These are phyloP conservation scores for Mortierella alpina DNA, from an alignment of 192 early-diverging fungal genomes.

Conservation along the genomic window DNA sequence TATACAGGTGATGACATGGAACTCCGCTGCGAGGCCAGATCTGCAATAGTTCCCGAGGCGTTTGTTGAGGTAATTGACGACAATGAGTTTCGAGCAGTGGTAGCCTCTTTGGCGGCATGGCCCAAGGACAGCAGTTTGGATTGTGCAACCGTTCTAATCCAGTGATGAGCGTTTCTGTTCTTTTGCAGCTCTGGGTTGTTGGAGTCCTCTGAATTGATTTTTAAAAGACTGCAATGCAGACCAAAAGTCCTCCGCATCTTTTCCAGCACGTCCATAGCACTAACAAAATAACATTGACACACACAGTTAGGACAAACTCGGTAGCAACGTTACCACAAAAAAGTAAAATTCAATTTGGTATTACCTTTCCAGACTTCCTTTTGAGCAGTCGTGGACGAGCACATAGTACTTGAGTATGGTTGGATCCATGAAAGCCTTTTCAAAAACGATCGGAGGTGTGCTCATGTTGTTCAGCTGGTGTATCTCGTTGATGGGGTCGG, in stretches of 20 bases:
- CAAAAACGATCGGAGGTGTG: constrained; percentile 65
- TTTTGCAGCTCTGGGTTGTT: constrained; percentile 15
- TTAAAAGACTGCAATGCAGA: constrained; percentile 67
- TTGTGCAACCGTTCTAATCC: constrained; percentile 56
- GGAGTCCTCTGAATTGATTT: constrained; percentile 66
- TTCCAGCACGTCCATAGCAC: constrained; percentile 68
- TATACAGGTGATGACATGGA: constrained; percentile 52
- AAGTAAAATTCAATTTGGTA: constrained; percentile 9
- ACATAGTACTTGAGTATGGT: constrained; percentile 85
- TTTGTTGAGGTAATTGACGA: constrained; percentile 26
- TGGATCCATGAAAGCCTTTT: constrained; percentile 82
- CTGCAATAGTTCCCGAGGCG: constrained; percentile 24
- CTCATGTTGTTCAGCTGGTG: constrained; percentile 65
- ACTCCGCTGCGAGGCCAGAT: constrained; percentile 33
- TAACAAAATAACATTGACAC: constrained; percentile 23
- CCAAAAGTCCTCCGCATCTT: constrained; percentile 76
- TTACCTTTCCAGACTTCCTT: constrained; percentile 65
- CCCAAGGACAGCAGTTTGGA: constrained; percentile 30
- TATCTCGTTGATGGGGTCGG: constrained; percentile 81
- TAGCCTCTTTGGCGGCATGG: constrained; percentile 26
- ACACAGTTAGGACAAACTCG: background rate
- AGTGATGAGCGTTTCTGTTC: constrained; percentile 55
- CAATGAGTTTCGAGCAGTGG: constrained; percentile 18
- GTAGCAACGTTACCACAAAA: background rate
- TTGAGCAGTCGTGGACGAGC: constrained; percentile 84